These are phyloP conservation scores for Saposhnikovia divaricata DNA, from an alignment of 129 eudicot genomes.

Conservation along the genomic window DNA sequence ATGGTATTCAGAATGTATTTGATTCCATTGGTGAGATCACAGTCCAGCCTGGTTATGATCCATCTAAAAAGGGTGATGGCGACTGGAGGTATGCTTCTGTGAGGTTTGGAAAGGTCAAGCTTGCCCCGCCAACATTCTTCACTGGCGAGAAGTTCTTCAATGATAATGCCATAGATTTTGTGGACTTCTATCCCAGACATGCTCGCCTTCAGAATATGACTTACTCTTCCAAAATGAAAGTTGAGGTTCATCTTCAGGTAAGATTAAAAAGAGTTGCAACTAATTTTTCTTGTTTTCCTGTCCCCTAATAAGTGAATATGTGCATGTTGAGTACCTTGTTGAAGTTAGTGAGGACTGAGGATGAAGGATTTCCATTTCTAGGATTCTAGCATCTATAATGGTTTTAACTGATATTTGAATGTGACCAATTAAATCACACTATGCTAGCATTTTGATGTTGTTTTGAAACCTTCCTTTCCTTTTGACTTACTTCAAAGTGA, in stretches of 20 bases:
- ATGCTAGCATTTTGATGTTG: not conserved
- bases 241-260: conserved; percentile 59
- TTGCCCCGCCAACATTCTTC: conserved; percentile 66
- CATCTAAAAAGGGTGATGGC: conserved; percentile 56
- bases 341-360: not conserved
- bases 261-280: not conserved
- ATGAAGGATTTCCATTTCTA: not conserved
- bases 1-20: conserved; percentile 63
- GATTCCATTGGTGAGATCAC: conserved; percentile 62
- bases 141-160: conserved; percentile 53
- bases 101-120: conserved; percentile 64
- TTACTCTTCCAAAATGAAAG: conserved; percentile 70
- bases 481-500: not conserved
- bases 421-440: not conserved
- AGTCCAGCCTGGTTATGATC: conserved; percentile 62
- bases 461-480: not conserved
- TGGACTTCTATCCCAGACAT: conserved; percentile 61
- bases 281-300: not conserved
- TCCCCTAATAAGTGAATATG: not conserved
- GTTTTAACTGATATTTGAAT: not conserved
- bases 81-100: conserved; percentile 55
- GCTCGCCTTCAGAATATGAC: conserved; percentile 97
- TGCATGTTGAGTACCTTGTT: not conserved
- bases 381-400: not conserved
- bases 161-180: conserved; percentile 42